These are phyloP conservation scores for Fusarium illudens DNA, from an alignment of 2,329 filamentous ascomycete genomes.

Conservation along the genomic window DNA sequence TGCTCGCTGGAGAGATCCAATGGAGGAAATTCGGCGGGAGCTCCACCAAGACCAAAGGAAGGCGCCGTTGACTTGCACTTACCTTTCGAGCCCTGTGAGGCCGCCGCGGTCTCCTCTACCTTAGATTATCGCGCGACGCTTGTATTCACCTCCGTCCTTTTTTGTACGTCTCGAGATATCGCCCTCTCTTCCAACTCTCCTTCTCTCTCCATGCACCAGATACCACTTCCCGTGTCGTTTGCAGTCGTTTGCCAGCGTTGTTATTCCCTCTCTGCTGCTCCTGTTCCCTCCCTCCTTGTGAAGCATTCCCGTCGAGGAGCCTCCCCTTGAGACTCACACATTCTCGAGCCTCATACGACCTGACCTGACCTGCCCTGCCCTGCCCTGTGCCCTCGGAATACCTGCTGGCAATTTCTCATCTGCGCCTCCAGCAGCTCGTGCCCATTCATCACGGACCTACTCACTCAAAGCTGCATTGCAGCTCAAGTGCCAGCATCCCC, in stretches of 20 bases:
- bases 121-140: slow-evolving; percentile 4
- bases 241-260: slow-evolving; percentile 1
- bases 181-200: not conserved
- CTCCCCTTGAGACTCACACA: slow-evolving; percentile 23
- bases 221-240: not conserved
- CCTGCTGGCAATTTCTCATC: slow-evolving; percentile 15
- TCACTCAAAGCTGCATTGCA: slow-evolving; percentile 22
- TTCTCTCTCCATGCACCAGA: slow-evolving; percentile 2
- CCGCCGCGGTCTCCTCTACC: not conserved
- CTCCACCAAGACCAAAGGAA: slow-evolving; percentile 14
- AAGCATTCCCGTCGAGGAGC: slow-evolving; percentile 9
- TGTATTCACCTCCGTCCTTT: slow-evolving; percentile 5
- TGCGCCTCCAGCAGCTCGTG: slow-evolving; percentile 4
- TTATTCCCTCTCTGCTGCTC: not conserved
- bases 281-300: not conserved
- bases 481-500: slow-evolving; percentile 32
- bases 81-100: slow-evolving; percentile 1
- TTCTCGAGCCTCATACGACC: slow-evolving; percentile 24
- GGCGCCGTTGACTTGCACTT: slow-evolving; percentile 5
- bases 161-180: slow-evolving; percentile 14
- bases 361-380: slow-evolving; percentile 21
- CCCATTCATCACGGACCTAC: slow-evolving; percentile 6
- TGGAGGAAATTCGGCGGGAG: slow-evolving; percentile 9
- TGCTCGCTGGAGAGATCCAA: slow-evolving; percentile 7
- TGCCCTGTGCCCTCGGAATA: slow-evolving; percentile 22